These are phyloP conservation scores for Nectriaceae sp. DNA, from an alignment of 2,329 filamentous ascomycete species.

Conservation along the genomic window DNA sequence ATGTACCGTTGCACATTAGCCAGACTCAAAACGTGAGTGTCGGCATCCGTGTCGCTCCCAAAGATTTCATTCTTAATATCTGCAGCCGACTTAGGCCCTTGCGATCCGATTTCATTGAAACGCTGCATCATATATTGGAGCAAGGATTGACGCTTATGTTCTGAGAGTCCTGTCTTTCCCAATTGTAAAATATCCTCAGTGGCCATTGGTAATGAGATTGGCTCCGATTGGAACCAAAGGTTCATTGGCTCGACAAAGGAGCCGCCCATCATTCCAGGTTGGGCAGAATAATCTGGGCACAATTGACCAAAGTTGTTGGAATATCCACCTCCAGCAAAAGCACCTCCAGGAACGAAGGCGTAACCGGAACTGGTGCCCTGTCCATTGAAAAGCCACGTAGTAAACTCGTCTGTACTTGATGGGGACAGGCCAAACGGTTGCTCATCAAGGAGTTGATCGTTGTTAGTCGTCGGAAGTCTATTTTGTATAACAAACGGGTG, in stretches of 20 bases:
- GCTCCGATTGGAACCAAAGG: constrained; percentile 30
- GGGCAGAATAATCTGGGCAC: constrained; percentile 26
- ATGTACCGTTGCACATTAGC: constrained; percentile 28
- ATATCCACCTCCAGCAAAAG: constrained; percentile 22
- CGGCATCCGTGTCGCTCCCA: constrained; percentile 27
- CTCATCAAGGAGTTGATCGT: constrained; percentile 26
- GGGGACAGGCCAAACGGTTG: constrained; percentile 29
- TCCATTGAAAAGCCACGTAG: constrained; percentile 29
- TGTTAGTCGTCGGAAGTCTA: constrained; percentile 17
- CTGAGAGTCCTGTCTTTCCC: constrained; percentile 26
- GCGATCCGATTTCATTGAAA: constrained; percentile 30
- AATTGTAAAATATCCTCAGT: constrained; percentile 24
- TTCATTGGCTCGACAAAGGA: constrained; percentile 30
- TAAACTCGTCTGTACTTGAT: constrained; percentile 30
- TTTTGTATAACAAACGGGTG: constrained; percentile 25
- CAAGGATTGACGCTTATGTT: constrained; percentile 29
- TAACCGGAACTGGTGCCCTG: constrained; percentile 25
- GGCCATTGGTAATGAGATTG: constrained; percentile 23
- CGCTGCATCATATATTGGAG: constrained; percentile 31
- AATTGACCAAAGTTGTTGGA: constrained; percentile 31
- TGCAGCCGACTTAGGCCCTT: constrained; percentile 28
- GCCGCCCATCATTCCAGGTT: constrained; percentile 24
- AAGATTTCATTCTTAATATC: constrained; percentile 32
- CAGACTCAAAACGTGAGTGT: constrained; percentile 26
- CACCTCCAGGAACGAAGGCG: constrained; percentile 23